phyloP scores from a whole-genome alignment of 106 monocot species.

The Amphibolis antarctica region DNA sequence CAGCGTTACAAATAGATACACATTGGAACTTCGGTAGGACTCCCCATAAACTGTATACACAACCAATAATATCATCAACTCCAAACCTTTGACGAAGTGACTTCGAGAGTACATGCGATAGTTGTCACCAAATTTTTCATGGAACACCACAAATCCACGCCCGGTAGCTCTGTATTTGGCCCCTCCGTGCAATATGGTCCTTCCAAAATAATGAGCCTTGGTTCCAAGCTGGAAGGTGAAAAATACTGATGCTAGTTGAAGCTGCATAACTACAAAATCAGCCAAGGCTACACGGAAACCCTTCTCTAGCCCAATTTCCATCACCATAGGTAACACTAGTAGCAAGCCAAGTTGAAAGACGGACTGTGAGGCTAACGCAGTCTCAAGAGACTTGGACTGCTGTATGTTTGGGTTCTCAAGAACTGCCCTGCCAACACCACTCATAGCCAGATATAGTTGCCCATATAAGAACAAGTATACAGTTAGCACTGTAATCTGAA shows the following conservation, averaged over 20 bases:
- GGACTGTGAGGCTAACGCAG: constrained; percentile 74
- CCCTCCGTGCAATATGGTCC: constrained; percentile 84
- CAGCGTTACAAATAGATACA: constrained; percentile 69
- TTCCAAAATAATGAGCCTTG: constrained; percentile 83
- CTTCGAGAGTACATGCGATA: constrained; percentile 85
- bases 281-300: constrained; percentile 81
- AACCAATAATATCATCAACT: constrained; percentile 66
- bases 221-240: constrained; percentile 93
- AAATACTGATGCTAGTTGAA: constrained; percentile 86
- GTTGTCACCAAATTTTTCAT: constrained; percentile 89
- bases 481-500: constrained; percentile 81
- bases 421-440: constrained; percentile 73
- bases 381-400: constrained; percentile 62
- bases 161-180: constrained; percentile 86
- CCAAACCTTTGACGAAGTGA: constrained; percentile 90
- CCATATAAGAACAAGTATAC: constrained; percentile 91
- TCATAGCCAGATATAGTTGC: constrained; percentile 74
- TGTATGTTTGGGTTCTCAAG: constrained; percentile 44
- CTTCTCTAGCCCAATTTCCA: constrained; percentile 91
- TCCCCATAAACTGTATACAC: constrained; percentile 71
- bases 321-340: constrained; percentile 83
- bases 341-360: constrained; percentile 80
- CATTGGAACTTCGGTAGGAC: constrained; percentile 52
- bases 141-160: constrained; percentile 89
- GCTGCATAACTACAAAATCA: constrained; percentile 89